These are phyloP conservation scores for Salix viminalis DNA, from an alignment of 345 rosid species.

Conservation along the genomic window DNA sequence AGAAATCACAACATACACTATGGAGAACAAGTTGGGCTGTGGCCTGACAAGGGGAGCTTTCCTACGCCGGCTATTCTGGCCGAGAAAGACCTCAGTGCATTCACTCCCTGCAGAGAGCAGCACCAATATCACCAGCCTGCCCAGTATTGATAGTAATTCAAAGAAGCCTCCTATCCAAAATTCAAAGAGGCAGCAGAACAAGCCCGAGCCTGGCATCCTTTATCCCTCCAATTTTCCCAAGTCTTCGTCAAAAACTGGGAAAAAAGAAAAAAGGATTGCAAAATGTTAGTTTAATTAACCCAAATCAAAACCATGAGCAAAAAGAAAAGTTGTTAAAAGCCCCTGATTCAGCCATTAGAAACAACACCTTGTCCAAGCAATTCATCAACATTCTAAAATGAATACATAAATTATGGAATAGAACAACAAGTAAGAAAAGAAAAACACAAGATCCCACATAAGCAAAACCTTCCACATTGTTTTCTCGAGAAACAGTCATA, in stretches of 20 bases:
- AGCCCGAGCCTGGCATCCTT: slow-evolving; percentile 15
- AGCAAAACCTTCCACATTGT: no score
- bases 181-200: slow-evolving; percentile 24
- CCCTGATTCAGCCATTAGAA: no score
- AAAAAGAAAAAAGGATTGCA: not conserved
- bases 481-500: no score
- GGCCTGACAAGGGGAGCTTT: slow-evolving; percentile 50
- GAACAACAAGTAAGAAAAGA: no score
- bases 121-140: slow-evolving; percentile 1
- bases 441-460: no score
- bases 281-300: no score
- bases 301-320: no score
- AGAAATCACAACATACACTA: slow-evolving; percentile 21
- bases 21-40: slow-evolving; percentile 43
- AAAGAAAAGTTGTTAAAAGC: no score
- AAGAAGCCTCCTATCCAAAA: no score
- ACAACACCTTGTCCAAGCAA: no score
- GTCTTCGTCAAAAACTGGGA: slow-evolving; percentile 18
- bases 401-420: no score
- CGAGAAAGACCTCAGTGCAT: slow-evolving; percentile 34
- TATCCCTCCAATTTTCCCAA: slow-evolving; percentile 18
- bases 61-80: slow-evolving; percentile 42
- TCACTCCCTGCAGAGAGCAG: slow-evolving; percentile 27
- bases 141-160: not conserved
- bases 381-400: no score